These are phyloP conservation scores for Trichosporon sp. DNA, from an alignment of 1,284 basidiomycete species.

Conservation along the genomic window DNA sequence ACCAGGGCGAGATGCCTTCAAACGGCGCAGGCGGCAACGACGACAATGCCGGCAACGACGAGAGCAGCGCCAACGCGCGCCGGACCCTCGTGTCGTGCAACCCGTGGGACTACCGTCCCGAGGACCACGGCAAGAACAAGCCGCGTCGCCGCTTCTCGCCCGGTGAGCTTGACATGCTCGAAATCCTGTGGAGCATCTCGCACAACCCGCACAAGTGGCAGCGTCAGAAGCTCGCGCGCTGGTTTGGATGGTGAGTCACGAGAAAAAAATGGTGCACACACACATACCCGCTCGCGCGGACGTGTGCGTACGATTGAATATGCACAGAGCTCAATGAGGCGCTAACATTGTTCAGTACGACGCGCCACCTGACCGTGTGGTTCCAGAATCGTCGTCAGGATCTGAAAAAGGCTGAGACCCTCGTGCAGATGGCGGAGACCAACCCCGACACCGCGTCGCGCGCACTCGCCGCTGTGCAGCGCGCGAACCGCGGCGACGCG, in stretches of 20 bases:
- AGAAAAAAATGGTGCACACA: not conserved
- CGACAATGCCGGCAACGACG: conserved; percentile 4
- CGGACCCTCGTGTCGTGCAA: conserved; percentile 22
- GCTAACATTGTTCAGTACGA: conserved; percentile 14
- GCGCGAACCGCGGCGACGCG: conserved; percentile 23
- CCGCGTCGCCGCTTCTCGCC: conserved; percentile 23
- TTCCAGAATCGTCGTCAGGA: conserved; percentile 28
- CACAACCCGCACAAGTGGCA: conserved; percentile 28
- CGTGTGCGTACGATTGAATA: not conserved
- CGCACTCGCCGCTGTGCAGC: conserved; percentile 20
- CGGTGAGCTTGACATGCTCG: conserved; percentile 25
- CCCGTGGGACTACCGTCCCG: conserved; percentile 25
- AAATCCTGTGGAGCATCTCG: conserved; percentile 25
- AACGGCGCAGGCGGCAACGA: conserved; percentile 10
- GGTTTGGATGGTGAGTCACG: conserved; percentile 27
- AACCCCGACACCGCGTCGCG: conserved; percentile 23
- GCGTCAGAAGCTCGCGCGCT: conserved; percentile 25
- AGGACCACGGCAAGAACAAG: conserved; percentile 26
- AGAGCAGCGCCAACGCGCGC: conserved; percentile 12
- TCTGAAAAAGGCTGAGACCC: conserved; percentile 23
- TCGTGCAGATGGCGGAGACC: conserved; percentile 20
- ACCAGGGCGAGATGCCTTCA: conserved; percentile 21
- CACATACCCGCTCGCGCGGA: not conserved
- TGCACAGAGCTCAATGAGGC: not conserved
- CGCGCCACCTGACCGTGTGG: conserved; percentile 25